phyloP scores from a whole-genome alignment of 2,329 filamentous ascomycete genomes.

The Pseudogymnoascus sp. region DNA sequence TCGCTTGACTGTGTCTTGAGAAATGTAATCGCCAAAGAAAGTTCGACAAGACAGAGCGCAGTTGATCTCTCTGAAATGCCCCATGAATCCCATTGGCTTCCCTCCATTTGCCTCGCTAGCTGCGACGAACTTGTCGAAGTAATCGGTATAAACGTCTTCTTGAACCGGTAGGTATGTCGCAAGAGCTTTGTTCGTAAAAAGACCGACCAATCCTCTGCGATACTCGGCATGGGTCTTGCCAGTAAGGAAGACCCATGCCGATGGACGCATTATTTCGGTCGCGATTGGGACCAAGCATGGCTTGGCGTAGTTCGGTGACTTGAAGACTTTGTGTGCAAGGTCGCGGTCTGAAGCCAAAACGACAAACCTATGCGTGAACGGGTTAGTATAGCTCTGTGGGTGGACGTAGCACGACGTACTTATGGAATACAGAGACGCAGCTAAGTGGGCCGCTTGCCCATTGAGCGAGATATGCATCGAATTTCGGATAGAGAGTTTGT shows the following conservation, averaged over 20 bases:
- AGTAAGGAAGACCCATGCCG: slow-evolving; percentile 72
- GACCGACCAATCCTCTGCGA: slow-evolving; percentile 63
- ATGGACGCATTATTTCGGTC: slow-evolving; percentile 61
- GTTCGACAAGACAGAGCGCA: slow-evolving; percentile 70
- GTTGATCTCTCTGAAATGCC: slow-evolving; percentile 66
- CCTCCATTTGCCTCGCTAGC: slow-evolving; percentile 45
- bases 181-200: slow-evolving; percentile 68
- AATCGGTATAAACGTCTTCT: slow-evolving; percentile 62
- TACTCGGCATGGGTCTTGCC: slow-evolving; percentile 71
- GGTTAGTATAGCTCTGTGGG: not conserved
- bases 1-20: slow-evolving; percentile 60
- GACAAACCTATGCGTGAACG: slow-evolving; percentile 51
- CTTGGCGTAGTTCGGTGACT: slow-evolving; percentile 65
- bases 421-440: slow-evolving; percentile 80
- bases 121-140: slow-evolving; percentile 60
- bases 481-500: slow-evolving; percentile 65
- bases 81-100: slow-evolving; percentile 60
- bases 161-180: slow-evolving; percentile 64
- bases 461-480: slow-evolving; percentile 64
- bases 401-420: slow-evolving; percentile 39
- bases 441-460: slow-evolving; percentile 72
- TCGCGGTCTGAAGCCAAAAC: slow-evolving; percentile 71
- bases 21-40: slow-evolving; percentile 74
- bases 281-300: slow-evolving; percentile 72
- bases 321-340: slow-evolving; percentile 74